These are phyloP conservation scores for Nemania sp. DNA, from an alignment of 2,329 filamentous ascomycete species.

Conservation along the genomic window DNA sequence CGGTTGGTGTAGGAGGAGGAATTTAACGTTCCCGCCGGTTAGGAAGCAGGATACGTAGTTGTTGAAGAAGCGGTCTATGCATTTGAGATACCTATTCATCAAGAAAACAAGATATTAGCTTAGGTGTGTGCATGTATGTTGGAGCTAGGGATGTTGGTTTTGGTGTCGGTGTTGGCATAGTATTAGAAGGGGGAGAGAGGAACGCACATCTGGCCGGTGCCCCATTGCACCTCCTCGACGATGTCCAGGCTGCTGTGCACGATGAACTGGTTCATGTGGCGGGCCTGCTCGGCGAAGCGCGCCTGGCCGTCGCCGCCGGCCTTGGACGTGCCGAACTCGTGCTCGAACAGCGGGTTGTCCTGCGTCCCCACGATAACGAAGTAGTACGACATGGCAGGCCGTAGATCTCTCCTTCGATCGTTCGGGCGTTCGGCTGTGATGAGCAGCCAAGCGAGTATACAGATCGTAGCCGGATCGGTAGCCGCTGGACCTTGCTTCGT, in stretches of 20 bases:
- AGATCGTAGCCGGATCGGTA: no score
- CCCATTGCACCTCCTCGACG: slow-evolving; percentile 96
- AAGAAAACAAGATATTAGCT: not conserved
- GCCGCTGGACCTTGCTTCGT: no score
- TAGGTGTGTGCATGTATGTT: not conserved
- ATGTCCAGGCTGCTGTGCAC: slow-evolving; percentile 93
- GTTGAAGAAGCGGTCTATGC: slow-evolving; percentile 95
- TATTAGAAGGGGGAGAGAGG: not conserved
- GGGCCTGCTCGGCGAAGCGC: slow-evolving; percentile 83
- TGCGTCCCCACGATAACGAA: slow-evolving; percentile 95
- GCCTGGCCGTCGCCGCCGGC: slow-evolving; percentile 91
- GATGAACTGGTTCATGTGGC: slow-evolving; percentile 97
- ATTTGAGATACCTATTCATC: slow-evolving; percentile 74
- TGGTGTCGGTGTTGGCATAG: not conserved
- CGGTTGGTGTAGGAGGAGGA: slow-evolving; percentile 90
- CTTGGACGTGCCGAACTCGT: slow-evolving; percentile 96
- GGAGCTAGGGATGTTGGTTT: not conserved
- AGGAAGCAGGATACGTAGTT: slow-evolving; percentile 95
- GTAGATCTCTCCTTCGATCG: not conserved
- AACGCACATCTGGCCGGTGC: slow-evolving; percentile 74
- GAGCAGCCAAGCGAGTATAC: no score
- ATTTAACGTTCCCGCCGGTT: slow-evolving; percentile 88
- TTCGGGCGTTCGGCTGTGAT: not conserved
- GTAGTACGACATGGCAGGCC: slow-evolving; percentile 86
- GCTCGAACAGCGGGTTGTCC: slow-evolving; percentile 94